Base-by-base conservation (phyloP, 106 monocot species). In the Triglochin maritima region DNA sequence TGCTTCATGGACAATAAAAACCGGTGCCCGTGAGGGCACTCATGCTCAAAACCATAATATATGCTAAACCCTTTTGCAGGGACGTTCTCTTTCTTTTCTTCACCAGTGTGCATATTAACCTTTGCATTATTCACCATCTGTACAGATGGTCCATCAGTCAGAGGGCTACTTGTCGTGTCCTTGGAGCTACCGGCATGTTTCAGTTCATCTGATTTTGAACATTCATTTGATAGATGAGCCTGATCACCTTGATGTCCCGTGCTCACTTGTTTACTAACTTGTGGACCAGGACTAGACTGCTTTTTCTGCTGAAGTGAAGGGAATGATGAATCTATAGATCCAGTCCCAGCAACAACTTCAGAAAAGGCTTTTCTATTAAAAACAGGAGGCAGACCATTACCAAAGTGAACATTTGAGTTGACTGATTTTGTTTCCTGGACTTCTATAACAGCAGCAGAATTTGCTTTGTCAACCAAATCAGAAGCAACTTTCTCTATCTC, bases 1-100 rank as follows among this genome's bases (percentile, higher is more conserved):
- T 92, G 92, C 43, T 84, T 71, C n/a, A 55, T 50, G 44, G 92
- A 86, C 42, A 99, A 69, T 49, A 99, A 65, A 74, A 92, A 99
- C 6, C 92, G 86, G 59, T 99, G 98, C 5, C 89, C 98, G 81
- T 77, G 80, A 51, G 98, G 63, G 64, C 98, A 99, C 72, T 92
- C 98, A 56, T 99, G 84, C 71, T 99, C 98, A 79, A 92, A 99
- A 16, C 98, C 98, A 70, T 92, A 47, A 76, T 86, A 83, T 9
- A 89, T 59, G 63, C 17, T 53, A 13, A 77, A 68, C 59, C 84
- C 57, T 65, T 81, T 81, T 11, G 17, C 49, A 68, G 62, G 74
- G 78, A 48, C 57, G 50, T 71, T 84, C 51, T 61, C 7, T 67
- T 72, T 78, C 55, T 45, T 63, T 29, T 81, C 79, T 66, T 64